Conservation (phyloP, 1,284 basidiomycete species). For the Leccinum solheimii region DNA sequence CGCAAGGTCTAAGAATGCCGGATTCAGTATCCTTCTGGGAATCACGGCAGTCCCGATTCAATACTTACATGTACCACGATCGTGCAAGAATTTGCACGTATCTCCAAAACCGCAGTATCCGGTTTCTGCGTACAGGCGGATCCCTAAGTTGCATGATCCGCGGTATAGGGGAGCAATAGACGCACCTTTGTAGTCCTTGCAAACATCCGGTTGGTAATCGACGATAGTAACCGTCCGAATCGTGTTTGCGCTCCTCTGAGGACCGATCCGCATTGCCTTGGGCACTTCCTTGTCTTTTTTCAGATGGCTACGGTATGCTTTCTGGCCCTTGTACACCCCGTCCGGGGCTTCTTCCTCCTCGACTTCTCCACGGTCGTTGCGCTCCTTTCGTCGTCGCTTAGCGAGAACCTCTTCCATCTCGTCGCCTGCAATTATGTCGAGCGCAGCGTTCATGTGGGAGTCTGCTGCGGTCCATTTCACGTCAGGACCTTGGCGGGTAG, state of each 20-base stretch:
- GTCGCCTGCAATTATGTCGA: slow-evolving; percentile 77
- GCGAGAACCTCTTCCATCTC: slow-evolving; percentile 73
- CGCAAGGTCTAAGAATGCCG: slow-evolving; percentile 72
- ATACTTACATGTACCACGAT: slow-evolving; percentile 79
- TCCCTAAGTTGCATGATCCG: slow-evolving; percentile 24
- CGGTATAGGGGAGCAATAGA: slow-evolving; percentile 21
- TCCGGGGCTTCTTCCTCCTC: slow-evolving; percentile 73
- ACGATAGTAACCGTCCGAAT: slow-evolving; percentile 94
- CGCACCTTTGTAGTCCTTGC: slow-evolving; percentile 97
- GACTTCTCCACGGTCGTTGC: slow-evolving; percentile 52
- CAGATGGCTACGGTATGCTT: slow-evolving; percentile 80
- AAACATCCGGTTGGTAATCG: slow-evolving; percentile 99
- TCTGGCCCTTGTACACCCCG: slow-evolving; percentile 86
- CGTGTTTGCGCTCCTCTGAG: slow-evolving; percentile 79
- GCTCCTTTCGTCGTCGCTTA: slow-evolving; percentile 58
- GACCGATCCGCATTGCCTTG: slow-evolving; percentile 88
- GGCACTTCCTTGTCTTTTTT: slow-evolving; percentile 81
- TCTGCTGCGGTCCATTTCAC: slow-evolving; percentile 76
- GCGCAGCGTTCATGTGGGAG: slow-evolving; percentile 65
- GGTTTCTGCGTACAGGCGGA: slow-evolving; percentile 64
- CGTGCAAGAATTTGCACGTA: slow-evolving; percentile 95
- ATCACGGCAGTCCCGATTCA: slow-evolving; percentile 1
- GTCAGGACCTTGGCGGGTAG: slow-evolving; percentile 64
- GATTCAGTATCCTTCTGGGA: slow-evolving; percentile 22
- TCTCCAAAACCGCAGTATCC: slow-evolving; percentile 99